Conservation (phyloP, 129 eudicot genomes). For the Escallonia herrerae region DNA sequence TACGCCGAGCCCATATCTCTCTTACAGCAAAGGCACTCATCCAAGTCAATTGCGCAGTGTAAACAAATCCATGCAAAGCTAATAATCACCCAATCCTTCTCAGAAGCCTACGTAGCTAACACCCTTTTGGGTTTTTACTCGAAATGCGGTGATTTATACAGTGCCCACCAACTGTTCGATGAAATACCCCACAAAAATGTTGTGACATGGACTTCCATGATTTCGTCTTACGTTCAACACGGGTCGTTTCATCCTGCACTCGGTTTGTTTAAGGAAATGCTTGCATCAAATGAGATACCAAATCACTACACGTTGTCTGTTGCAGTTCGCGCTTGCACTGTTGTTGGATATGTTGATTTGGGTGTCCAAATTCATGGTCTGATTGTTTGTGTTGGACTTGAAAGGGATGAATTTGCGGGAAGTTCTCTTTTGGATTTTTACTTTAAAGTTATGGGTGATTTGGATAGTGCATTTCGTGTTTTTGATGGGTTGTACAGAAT, state of each 20-base stretch:
- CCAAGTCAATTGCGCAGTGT: no score
- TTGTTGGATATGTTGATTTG: neutral
- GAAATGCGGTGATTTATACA: no score
- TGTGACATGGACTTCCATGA: slow-evolving; percentile 5
- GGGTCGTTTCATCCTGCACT: neutral
- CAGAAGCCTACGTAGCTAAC: no score
- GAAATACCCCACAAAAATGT: neutral
- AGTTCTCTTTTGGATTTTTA: slow-evolving; percentile 1
- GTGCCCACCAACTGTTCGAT: neutral
- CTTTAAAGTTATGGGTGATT: neutral
- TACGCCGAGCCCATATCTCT: no score
- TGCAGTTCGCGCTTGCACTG: no score
- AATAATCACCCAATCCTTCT: no score
- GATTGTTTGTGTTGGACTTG: neutral
- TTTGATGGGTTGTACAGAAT: slow-evolving; percentile 5
- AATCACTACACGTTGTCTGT: no score
- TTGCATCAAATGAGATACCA: neutral
- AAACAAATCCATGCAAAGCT: no score
- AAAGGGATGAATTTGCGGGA: slow-evolving; percentile 3
- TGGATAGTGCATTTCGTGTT: neutral
- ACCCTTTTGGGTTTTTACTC: no score
- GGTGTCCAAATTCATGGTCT: slow-evolving; percentile 6
- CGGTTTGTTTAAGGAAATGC: neutral
- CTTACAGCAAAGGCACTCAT: no score
- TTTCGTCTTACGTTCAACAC: neutral